Evolutionary conservation across 2,329 filamentous ascomycete species (phyloP).

Genomic region (Colletotrichum lupini): DNA sequence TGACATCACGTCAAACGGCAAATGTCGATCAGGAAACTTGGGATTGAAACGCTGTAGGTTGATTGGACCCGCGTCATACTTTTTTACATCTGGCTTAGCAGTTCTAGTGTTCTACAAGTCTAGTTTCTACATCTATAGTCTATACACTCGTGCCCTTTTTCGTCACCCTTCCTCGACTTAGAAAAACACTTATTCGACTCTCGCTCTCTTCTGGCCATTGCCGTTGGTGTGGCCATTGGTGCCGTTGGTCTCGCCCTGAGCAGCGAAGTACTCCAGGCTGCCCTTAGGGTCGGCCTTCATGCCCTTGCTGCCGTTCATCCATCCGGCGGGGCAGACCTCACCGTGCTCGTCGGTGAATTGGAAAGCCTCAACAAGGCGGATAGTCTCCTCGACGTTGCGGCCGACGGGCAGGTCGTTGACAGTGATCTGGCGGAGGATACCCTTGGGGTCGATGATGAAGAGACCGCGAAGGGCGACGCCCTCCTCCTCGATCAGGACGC

Average conservation of each 20-base stretch:
- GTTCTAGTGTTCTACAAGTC: constrained; percentile 15
- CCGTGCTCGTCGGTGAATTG: constrained; percentile 89
- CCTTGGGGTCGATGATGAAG: constrained; percentile 75
- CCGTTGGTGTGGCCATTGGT: constrained; percentile 37
- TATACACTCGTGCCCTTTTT: neutral
- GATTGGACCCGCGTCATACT: neutral
- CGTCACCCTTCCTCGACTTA: too few relatives aligned
- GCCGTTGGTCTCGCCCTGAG: constrained; percentile 45
- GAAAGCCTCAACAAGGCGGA: constrained; percentile 77
- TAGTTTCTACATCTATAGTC: constrained; percentile 23
- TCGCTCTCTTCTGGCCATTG: constrained; percentile 23
- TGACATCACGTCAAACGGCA: neutral
- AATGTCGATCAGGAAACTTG: neutral
- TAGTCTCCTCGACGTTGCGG: constrained; percentile 71
- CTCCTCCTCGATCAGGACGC: constrained; percentile 72
- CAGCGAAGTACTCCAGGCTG: constrained; percentile 59
- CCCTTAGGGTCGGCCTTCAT: constrained; percentile 65
- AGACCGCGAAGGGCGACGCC: constrained; percentile 72
- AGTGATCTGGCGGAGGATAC: constrained; percentile 70
- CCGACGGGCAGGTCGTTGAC: constrained; percentile 75
- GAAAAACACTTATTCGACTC: constrained; percentile 12
- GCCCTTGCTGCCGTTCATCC: constrained; percentile 57
- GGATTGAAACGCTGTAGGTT: neutral
- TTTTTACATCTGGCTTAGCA: neutral
- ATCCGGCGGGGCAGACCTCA: constrained; percentile 72